Evolutionary conservation across 108 stramenopile species (phyloP).

Genomic region (Mediolabrus comicus): DNA sequence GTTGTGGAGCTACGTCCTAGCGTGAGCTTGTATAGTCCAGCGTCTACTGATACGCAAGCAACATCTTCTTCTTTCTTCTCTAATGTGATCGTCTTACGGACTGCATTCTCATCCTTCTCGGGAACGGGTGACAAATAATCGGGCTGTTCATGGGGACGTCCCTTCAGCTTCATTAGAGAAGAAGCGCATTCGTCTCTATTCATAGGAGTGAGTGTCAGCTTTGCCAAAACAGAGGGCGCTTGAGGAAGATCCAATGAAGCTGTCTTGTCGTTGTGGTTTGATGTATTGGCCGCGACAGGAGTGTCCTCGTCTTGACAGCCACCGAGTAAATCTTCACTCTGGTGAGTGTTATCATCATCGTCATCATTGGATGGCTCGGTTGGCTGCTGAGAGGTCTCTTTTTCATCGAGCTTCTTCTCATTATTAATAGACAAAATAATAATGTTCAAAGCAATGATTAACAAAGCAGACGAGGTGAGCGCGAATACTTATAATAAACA

Average conservation of each 20-base stretch:
- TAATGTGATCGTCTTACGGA: not conserved
- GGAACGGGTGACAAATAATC: not conserved
- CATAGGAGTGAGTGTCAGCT: not conserved
- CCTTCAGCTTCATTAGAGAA: not conserved
- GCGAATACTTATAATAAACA: no score
- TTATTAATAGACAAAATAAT: no score
- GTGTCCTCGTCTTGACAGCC: not conserved
- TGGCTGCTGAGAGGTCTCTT: not conserved
- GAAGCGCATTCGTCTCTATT: not conserved
- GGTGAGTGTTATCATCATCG: not conserved
- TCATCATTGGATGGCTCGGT: not conserved
- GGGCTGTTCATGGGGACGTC: not conserved
- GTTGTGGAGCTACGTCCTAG: not conserved
- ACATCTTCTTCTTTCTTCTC: not conserved
- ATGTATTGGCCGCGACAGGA: not conserved
- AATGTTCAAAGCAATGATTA: no score
- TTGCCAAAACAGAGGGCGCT: not conserved
- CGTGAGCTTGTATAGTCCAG: no score
- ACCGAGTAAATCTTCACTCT: not conserved
- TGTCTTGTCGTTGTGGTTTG: not conserved
- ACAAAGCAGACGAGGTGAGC: no score
- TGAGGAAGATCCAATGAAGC: not conserved
- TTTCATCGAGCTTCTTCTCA: not conserved
- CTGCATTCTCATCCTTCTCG: not conserved
- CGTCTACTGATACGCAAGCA: no score